Percentiles rank a stretch among this genome's conserved stretches.
phyloP scores from a whole-genome alignment of 2,329 filamentous ascomycete species.

The Xylariaceae sp. region DNA sequence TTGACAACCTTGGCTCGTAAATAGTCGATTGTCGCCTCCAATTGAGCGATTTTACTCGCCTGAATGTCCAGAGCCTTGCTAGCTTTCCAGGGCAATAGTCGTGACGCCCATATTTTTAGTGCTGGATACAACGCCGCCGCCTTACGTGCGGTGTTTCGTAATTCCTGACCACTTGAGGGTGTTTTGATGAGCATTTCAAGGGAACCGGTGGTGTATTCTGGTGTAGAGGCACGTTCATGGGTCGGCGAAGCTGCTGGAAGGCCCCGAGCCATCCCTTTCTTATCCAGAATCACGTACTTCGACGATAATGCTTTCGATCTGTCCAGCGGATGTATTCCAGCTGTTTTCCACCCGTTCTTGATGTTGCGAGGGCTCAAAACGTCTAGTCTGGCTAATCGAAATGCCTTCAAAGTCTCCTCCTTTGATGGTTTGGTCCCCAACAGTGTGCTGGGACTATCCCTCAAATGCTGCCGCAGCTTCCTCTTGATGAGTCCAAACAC shows the following conservation, averaged over 20 bases:
- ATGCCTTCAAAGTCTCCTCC: background rate
- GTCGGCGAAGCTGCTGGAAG: background rate
- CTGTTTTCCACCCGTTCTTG: background rate
- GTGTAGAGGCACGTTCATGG: background rate
- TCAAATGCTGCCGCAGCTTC: background rate
- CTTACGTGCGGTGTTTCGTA: background rate
- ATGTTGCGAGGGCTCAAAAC: background rate
- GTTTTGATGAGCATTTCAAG: background rate
- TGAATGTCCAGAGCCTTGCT: background rate
- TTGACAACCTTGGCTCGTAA: background rate
- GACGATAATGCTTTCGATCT: background rate
- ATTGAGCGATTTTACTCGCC: background rate
- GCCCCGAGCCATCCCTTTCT: background rate
- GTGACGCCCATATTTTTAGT: background rate
- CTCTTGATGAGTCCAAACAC: background rate
- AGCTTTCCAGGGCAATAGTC: background rate
- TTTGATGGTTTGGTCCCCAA: background rate
- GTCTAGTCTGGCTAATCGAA: background rate
- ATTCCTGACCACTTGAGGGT: background rate
- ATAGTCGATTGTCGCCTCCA: background rate
- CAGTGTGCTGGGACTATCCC: background rate
- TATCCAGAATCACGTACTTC: background rate
- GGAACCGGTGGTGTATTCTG: background rate
- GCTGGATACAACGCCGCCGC: background rate
- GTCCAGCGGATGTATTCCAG: background rate